phyloP scores from a whole-genome alignment of 148 eudicot genomes.

The Fagopyrum homotropicum region DNA sequence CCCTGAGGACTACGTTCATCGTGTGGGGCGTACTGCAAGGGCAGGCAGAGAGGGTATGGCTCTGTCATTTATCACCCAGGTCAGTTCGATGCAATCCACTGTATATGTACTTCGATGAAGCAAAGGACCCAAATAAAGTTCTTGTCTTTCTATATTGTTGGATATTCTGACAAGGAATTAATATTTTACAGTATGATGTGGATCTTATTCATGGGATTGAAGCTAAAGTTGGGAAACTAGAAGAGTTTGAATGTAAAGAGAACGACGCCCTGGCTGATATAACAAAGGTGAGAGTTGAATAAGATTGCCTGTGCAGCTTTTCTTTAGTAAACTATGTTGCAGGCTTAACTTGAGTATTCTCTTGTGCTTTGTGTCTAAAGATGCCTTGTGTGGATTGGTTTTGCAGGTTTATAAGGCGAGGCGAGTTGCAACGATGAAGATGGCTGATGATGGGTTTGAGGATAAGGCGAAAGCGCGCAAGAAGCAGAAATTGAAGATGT shows the following conservation, averaged over 20 bases:
- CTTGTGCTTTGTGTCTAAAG: not conserved
- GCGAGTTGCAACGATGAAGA: slow-evolving; percentile 70
- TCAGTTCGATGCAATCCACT: slow-evolving; percentile 18
- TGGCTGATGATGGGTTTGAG: slow-evolving; percentile 81
- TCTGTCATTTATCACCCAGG: slow-evolving; percentile 72
- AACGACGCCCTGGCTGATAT: slow-evolving; percentile 62
- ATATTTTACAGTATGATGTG: slow-evolving; percentile 57
- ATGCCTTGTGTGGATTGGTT: slow-evolving; percentile 5
- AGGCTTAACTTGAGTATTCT: not conserved
- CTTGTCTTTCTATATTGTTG: slow-evolving; percentile 49
- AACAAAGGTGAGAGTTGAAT: slow-evolving; percentile 48
- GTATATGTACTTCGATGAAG: not conserved
- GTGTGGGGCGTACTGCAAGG: slow-evolving; percentile 99
- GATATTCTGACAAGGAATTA: slow-evolving; percentile 4
- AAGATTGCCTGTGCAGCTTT: not conserved
- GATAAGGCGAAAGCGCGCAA: slow-evolving; percentile 59
- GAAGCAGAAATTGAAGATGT: slow-evolving; percentile 51
- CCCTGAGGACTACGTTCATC: slow-evolving; percentile 81
- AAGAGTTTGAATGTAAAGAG: slow-evolving; percentile 65
- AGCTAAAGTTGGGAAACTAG: slow-evolving; percentile 61
- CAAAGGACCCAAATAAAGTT: not conserved
- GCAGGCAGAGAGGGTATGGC: slow-evolving; percentile 93
- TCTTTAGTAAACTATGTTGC: too few relatives aligned
- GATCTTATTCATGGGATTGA: slow-evolving; percentile 60
- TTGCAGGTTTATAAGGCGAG: slow-evolving; percentile 71